These are phyloP conservation scores for Crithidia mellificae DNA, from an alignment of 208 protist genomes.

Conservation along the genomic window DNA sequence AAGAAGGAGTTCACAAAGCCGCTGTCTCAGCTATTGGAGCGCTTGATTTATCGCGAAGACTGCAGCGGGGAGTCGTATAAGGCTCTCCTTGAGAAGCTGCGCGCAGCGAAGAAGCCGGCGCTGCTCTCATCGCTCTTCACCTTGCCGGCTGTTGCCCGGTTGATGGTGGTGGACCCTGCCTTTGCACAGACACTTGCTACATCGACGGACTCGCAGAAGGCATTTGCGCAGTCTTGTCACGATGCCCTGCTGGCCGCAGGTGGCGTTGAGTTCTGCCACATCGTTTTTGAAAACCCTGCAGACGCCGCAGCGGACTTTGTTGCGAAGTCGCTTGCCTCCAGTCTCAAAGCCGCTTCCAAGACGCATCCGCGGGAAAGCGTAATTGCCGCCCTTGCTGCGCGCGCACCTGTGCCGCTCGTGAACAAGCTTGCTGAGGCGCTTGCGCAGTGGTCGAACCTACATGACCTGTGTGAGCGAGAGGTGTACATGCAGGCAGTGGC, in stretches of 20 bases:
- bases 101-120: constrained; percentile 21
- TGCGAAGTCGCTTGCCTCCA: constrained; percentile 28
- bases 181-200: constrained; percentile 35
- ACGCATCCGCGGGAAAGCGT: constrained; percentile 45
- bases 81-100: constrained; percentile 46
- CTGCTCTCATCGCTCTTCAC: constrained; percentile 49
- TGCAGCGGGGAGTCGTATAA: constrained; percentile 41
- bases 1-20: constrained; percentile 34
- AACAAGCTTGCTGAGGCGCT: constrained; percentile 43
- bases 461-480: constrained; percentile 41
- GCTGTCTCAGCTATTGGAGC: constrained; percentile 62
- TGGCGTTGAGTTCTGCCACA: constrained; percentile 26
- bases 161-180: constrained; percentile 44
- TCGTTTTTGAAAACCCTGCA: constrained; percentile 16
- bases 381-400: constrained; percentile 44
- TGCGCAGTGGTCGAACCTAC: constrained; percentile 53
- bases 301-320: constrained; percentile 43
- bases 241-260: constrained; percentile 9
- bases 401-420: constrained; percentile 28
- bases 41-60: constrained; percentile 78
- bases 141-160: constrained; percentile 57
- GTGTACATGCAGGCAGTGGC: constrained; percentile 54
- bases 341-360: constrained; percentile 18
- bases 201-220: constrained; percentile 36
- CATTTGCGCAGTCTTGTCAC: constrained; percentile 25